These are phyloP conservation scores for Takashimella tepidaria DNA, from an alignment of 1,284 basidiomycete species.

Conservation along the genomic window DNA sequence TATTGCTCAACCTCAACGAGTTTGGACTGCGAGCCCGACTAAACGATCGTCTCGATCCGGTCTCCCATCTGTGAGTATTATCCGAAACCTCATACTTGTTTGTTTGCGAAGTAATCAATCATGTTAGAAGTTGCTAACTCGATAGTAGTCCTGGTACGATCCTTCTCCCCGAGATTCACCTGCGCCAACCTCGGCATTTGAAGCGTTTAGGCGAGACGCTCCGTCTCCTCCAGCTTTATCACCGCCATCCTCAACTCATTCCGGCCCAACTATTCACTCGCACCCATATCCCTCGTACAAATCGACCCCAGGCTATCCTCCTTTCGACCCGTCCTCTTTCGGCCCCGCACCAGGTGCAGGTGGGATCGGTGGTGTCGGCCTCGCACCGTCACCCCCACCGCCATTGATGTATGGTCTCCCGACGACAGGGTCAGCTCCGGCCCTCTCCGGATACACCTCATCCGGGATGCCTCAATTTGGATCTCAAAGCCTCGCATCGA, in stretches of 20 bases:
- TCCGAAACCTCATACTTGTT: background rate
- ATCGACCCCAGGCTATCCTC: slow-evolving; percentile 12
- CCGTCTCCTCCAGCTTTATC: slow-evolving; percentile 38
- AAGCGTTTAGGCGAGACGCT: slow-evolving; percentile 32
- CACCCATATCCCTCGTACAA: slow-evolving; percentile 21
- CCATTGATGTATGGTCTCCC: slow-evolving; percentile 21
- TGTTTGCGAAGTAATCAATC: no score
- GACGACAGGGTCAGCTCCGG: slow-evolving; percentile 19
- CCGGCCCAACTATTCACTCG: slow-evolving; percentile 27
- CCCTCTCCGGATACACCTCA: slow-evolving; percentile 19
- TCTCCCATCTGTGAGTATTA: slow-evolving; percentile 33
- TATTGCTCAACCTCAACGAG: slow-evolving; percentile 19
- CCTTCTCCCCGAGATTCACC: slow-evolving; percentile 26
- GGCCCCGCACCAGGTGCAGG: slow-evolving; percentile 5
- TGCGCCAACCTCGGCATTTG: slow-evolving; percentile 7
- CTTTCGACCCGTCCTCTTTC: slow-evolving; percentile 15
- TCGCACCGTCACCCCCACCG: slow-evolving; percentile 39
- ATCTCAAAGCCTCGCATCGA: slow-evolving; percentile 22
- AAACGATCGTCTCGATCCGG: slow-evolving; percentile 40
- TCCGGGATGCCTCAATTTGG: slow-evolving; percentile 26
- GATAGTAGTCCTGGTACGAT: slow-evolving; percentile 41
- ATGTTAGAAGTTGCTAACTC: slow-evolving; percentile 4
- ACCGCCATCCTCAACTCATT: slow-evolving; percentile 37
- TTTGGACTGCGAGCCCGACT: slow-evolving; percentile 26
- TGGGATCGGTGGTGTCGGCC: no score